These are phyloP conservation scores for Verticillium zaregamsianum DNA, from an alignment of 2,329 filamentous ascomycete genomes.

Conservation along the genomic window DNA sequence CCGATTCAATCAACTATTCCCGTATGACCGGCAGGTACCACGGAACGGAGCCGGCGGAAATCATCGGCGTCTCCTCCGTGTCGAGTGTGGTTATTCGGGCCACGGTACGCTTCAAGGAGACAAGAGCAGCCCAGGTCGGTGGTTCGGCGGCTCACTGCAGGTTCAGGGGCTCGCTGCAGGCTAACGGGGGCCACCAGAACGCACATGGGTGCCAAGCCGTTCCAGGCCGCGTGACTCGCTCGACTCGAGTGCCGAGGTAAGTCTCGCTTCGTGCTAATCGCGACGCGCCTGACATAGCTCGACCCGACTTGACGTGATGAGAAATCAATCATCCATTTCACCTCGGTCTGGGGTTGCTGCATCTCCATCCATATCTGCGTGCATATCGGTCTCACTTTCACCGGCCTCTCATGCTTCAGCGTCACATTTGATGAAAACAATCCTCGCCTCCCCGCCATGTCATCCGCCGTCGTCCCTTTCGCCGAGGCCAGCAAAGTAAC, in stretches of 20 bases:
- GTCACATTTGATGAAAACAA: background rate
- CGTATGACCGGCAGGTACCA: no score
- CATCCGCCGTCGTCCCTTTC: constrained; percentile 12
- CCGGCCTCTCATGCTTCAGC: background rate
- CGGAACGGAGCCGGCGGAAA: no score
- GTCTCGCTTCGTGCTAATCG: background rate
- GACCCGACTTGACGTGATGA: background rate
- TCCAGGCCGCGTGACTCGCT: background rate
- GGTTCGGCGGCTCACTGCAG: background rate
- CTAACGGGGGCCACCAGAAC: background rate
- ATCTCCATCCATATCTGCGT: background rate
- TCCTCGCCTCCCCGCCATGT: background rate
- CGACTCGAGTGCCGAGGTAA: background rate
- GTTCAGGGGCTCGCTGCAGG: no score
- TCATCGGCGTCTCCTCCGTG: no score
- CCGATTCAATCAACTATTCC: no score
- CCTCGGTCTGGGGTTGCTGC: background rate
- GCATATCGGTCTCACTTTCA: background rate
- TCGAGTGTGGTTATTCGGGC: no score
- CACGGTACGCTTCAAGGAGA: no score
- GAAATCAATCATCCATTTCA: background rate
- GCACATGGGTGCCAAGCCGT: background rate
- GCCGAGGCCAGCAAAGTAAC: constrained; percentile 16
- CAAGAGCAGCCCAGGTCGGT: no score
- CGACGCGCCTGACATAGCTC: background rate